Conservation (phyloP, 768 basidiomycete species). For the Pleurotus pulmonarius region DNA sequence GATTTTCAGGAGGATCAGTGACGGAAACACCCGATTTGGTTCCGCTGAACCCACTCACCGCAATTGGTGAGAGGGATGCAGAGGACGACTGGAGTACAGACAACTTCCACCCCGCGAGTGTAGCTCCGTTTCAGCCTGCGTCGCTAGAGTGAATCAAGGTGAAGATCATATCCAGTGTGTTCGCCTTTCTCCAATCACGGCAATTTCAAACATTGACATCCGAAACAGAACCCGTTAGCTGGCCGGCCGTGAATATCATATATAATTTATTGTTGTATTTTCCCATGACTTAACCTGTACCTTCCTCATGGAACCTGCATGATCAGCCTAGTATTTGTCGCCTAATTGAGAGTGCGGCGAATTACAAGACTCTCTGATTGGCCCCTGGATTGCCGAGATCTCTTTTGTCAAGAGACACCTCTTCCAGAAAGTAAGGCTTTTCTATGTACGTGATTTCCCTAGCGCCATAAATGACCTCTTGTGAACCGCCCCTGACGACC, state of each 20-base stretch:
- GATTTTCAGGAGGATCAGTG: conserved; percentile 7
- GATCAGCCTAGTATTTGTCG: conserved; percentile 1
- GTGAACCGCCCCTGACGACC: conserved; percentile 5
- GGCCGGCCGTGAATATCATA: conserved; percentile 2
- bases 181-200: background rate
- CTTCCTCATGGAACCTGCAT: conserved; percentile 5
- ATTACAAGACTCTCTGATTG: background rate
- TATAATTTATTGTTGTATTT: conserved; percentile 8
- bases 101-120: conserved; percentile 7
- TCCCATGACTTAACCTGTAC: conserved; percentile 5
- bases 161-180: background rate
- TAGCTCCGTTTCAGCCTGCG: conserved; percentile 13
- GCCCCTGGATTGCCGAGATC: conserved; percentile 7
- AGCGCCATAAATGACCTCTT: conserved; percentile 6
- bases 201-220: background rate
- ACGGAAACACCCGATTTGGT: background rate
- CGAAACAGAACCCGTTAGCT: background rate
- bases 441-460: conserved; percentile 7
- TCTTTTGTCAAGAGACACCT: conserved; percentile 5
- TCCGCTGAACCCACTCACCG: background rate
- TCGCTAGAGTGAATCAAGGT: background rate
- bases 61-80: conserved; percentile 9
- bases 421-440: conserved; percentile 7
- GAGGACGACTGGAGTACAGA: conserved; percentile 43
- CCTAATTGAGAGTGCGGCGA: background rate